Evolutionary conservation across 768 basidiomycete genomes (phyloP).

Genomic region (Russula griseocarnosa): DNA sequence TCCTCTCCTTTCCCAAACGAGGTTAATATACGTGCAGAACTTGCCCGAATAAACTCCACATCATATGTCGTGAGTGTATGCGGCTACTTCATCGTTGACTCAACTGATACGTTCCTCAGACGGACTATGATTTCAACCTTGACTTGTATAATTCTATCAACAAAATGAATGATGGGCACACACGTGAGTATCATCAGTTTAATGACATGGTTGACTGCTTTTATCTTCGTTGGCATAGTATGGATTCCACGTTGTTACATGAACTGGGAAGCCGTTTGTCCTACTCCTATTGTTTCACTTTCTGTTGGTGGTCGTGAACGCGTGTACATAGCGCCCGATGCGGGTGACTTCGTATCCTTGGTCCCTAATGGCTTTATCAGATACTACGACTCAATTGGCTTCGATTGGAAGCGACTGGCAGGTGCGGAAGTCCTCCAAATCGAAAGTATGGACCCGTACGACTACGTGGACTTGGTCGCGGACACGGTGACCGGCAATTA

Average conservation of each 20-base stretch:
- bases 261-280: slow-evolving; percentile 39
- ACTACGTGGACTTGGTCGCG: slow-evolving; percentile 55
- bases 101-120: slow-evolving; percentile 37
- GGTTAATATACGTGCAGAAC: slow-evolving; percentile 47
- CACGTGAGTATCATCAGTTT: slow-evolving; percentile 39
- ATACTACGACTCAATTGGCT: slow-evolving; percentile 13
- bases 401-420: slow-evolving; percentile 51
- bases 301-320: slow-evolving; percentile 11
- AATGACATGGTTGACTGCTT: too few relatives aligned
- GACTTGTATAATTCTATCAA: slow-evolving; percentile 55
- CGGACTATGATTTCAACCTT: slow-evolving; percentile 63
- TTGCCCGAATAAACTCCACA: slow-evolving; percentile 48
- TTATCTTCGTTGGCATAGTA: slow-evolving; percentile 34
- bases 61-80: slow-evolving; percentile 40
- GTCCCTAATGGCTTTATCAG: slow-evolving; percentile 8
- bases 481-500: slow-evolving; percentile 58
- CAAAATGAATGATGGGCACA: slow-evolving; percentile 62
- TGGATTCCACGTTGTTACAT: slow-evolving; percentile 59
- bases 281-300: slow-evolving; percentile 23
- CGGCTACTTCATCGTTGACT: not conserved
- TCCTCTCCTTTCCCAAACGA: slow-evolving; percentile 42
- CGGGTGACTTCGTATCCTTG: slow-evolving; percentile 15
- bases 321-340: slow-evolving; percentile 24
- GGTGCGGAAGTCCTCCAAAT: slow-evolving; percentile 56
- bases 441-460: slow-evolving; percentile 50